Evolutionary conservation across 202 grass and related monocot genomes (phyloP), one percentile per base, ranked within the genome.

Genomic region (Zoysia matrella): DNA sequence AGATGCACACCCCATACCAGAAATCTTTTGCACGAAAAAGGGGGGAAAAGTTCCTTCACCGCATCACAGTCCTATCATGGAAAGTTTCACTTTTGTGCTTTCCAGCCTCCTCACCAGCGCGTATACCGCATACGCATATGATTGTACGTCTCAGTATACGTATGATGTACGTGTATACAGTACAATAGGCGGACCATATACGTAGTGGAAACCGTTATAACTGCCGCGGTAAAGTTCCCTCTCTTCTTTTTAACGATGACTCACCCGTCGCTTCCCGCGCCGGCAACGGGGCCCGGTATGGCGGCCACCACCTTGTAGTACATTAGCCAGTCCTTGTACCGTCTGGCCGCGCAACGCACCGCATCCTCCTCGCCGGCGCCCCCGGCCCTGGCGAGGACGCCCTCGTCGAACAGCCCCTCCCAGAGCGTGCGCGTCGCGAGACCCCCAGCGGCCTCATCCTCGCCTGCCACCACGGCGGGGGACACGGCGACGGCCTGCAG

Each of bases 261-360:
- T 82, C 69, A 83, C 79, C 83, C 79, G 69, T 56, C 88, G 52
- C n/a, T 49, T 73, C 53, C 64, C 4, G 4, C 54, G 46, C 45
- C 74, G 18, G 7, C 73, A 54, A 6, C 43, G 22, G 22, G 22
- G 22, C 22, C 22, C 22, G 22, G 22, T 30, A 30, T 30, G 67
- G 57, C 60, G 62, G 86, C 89, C 11, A 94, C 89, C 12, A 98
- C 95, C 89, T 90, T 88, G 75, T 93, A 98, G 80, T 98, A 98
- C 87, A 98, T 98, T 71, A 98, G 80, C 92, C 95, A 98, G 83
- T 92, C 88, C 83, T 95, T 98, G 84, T 93, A 98, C 44, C 89
- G 52, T 80, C 87, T 78, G 42, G 86, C 95, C 15, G 83, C 86
- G 53, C 87, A 69, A 36, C 82, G 86, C 3, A 80, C 92, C 41